phyloP scores from a whole-genome alignment of 768 basidiomycete species.

The Lentinula lateritia region DNA sequence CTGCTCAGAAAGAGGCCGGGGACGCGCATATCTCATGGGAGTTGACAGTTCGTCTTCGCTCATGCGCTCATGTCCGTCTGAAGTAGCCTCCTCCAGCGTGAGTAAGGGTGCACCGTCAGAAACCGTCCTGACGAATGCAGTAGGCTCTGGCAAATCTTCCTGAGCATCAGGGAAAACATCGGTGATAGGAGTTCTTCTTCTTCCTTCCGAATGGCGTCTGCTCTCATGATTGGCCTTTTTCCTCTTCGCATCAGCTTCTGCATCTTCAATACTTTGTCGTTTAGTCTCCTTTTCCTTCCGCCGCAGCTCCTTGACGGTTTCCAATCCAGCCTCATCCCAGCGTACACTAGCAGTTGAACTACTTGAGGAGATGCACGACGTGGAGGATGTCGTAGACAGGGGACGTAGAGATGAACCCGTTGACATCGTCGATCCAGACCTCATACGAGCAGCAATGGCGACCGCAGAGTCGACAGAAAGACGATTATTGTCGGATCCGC shows the following conservation, averaged over 20 bases:
- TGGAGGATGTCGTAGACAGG: slow-evolving; percentile 26
- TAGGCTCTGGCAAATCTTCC: slow-evolving; percentile 11
- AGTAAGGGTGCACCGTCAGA: slow-evolving; percentile 21
- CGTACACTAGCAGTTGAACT: slow-evolving; percentile 41
- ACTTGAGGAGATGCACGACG: slow-evolving; percentile 25
- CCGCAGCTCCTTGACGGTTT: slow-evolving; percentile 43
- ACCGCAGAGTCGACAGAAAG: slow-evolving; percentile 31
- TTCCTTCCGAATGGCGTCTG: slow-evolving; percentile 39
- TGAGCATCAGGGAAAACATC: slow-evolving; percentile 54
- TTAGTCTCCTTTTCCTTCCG: slow-evolving; percentile 29
- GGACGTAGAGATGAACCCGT: slow-evolving; percentile 42
- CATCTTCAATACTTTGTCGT: slow-evolving; percentile 21
- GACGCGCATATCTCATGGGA: slow-evolving; percentile 36
- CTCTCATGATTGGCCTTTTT: slow-evolving; percentile 25
- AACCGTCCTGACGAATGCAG: background rate
- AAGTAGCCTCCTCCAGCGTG: slow-evolving; percentile 47
- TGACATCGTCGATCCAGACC: slow-evolving; percentile 33
- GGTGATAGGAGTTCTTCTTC: slow-evolving; percentile 46
- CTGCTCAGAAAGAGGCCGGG: slow-evolving; percentile 64
- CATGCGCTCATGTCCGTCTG: slow-evolving; percentile 39
- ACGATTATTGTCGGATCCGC: slow-evolving; percentile 18
- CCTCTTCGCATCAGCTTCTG: slow-evolving; percentile 28
- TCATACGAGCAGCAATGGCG: slow-evolving; percentile 14
- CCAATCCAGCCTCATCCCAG: slow-evolving; percentile 46
- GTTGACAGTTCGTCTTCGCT: slow-evolving; percentile 22